Evolutionary conservation across 2,329 filamentous ascomycete genomes (phyloP).

Genomic region (Aspergillus sp.): DNA sequence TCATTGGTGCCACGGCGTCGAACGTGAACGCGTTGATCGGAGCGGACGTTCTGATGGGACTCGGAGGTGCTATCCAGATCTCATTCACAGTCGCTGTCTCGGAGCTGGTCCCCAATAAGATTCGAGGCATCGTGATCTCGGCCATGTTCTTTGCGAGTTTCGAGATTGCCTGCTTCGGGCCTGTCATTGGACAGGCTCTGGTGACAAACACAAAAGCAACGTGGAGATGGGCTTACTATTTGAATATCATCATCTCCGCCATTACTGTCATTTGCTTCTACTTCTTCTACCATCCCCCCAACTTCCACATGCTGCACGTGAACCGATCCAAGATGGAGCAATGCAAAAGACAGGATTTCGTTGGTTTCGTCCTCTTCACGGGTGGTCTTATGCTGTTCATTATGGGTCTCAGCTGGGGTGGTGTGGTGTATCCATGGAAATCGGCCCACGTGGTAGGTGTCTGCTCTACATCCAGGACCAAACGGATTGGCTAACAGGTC

Average conservation of each 20-base stretch:
- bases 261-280: conserved; percentile 16
- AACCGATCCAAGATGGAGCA: conserved; percentile 31
- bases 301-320: conserved; percentile 43
- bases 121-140: conserved; percentile 32
- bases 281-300: conserved; percentile 23
- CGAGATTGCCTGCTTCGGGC: conserved; percentile 35
- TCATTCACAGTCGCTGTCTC: conserved; percentile 38
- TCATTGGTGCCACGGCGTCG: conserved; percentile 38
- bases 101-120: conserved; percentile 41
- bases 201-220: conserved; percentile 41
- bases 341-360: conserved; percentile 46
- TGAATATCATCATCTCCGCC: conserved; percentile 47
- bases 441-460: conserved; percentile 31
- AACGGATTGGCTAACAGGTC: background rate
- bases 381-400: conserved; percentile 44
- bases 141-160: conserved; percentile 34
- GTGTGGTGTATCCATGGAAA: conserved; percentile 44
- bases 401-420: conserved; percentile 46
- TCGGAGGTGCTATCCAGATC: conserved; percentile 37
- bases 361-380: conserved; percentile 46
- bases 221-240: conserved; percentile 54
- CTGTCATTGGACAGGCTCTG: conserved; percentile 48
- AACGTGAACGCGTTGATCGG: conserved; percentile 38
- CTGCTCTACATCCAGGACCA: background rate
- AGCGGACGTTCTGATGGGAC: conserved; percentile 38